These are phyloP conservation scores for Tripterygium wilfordii DNA, from an alignment of 177 flowering plant species.

Conservation along the genomic window DNA sequence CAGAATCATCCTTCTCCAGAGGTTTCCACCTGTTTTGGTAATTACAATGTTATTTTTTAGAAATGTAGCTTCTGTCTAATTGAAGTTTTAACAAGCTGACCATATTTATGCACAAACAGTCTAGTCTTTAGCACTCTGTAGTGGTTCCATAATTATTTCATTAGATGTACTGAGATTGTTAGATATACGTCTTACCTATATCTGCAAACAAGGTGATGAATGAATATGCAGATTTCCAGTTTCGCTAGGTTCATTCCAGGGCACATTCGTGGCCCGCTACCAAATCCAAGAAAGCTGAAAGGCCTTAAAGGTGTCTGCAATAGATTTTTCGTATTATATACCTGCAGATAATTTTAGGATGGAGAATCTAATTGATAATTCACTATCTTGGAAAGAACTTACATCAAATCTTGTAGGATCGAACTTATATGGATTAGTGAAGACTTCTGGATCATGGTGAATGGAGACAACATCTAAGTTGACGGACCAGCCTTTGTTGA, in stretches of 20 bases:
- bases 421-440: slow-evolving; percentile 44
- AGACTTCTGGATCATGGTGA: slow-evolving; percentile 49
- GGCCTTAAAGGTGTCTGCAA: slow-evolving; percentile 48
- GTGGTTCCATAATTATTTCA: too few species aligned
- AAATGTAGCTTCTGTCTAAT: too few species aligned
- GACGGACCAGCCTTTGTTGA: slow-evolving; percentile 65
- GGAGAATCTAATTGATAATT: background rate
- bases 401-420: slow-evolving; percentile 67
- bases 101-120: too few species aligned
- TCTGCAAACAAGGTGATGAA: slow-evolving; percentile 61
- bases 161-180: too few species aligned
- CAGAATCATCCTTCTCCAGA: slow-evolving; percentile 46
- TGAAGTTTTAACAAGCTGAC: too few species aligned
- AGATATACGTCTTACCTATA: slow-evolving; percentile 40
- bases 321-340: slow-evolving; percentile 1
- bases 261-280: slow-evolving; percentile 62
- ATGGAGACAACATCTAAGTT: slow-evolving; percentile 67
- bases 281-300: slow-evolving; percentile 61
- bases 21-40: slow-evolving; percentile 44
- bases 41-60: too few species aligned
- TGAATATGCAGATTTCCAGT: slow-evolving; percentile 52
- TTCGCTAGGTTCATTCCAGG: slow-evolving; percentile 67
- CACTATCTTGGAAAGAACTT: slow-evolving; percentile 10
- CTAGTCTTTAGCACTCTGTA: too few species aligned
- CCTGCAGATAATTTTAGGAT: background rate